A percentile compares a stretch with the other conserved stretches of the same genome.
Conservation (phyloP, 352 stramenopile species). For the Elongisporangium undulatum region DNA sequence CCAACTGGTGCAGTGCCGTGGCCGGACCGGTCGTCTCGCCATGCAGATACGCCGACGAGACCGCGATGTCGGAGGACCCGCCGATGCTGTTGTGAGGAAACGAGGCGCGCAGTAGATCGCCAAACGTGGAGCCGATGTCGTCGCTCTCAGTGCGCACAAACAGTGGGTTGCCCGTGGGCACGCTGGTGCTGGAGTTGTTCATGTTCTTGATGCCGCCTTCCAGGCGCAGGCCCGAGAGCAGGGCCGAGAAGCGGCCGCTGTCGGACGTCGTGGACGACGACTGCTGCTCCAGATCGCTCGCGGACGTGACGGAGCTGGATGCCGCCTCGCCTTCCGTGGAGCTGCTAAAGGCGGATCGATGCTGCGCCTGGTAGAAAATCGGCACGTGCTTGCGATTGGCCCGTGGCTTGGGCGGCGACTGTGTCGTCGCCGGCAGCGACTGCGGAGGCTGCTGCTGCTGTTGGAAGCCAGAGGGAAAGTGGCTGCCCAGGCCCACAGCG, state of each 20-base stretch:
- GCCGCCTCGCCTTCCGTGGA: constrained; percentile 5
- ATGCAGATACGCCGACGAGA: constrained; percentile 8
- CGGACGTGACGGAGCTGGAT: constrained; percentile 15
- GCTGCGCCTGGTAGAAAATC: constrained; percentile 69
- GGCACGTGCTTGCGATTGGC: constrained; percentile 82
- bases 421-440: constrained; percentile 5
- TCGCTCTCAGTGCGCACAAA: constrained; percentile 60
- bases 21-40: constrained; percentile 5
- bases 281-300: constrained; percentile 25
- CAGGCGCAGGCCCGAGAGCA: constrained; percentile 28
- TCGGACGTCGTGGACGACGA: constrained; percentile 33
- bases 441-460: constrained; percentile 1
- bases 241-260: constrained; percentile 17
- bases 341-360: constrained; percentile 17
- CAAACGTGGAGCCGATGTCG: constrained; percentile 25
- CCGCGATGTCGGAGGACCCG: constrained; percentile 1
- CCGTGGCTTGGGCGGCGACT: constrained; percentile 64
- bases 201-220: constrained; percentile 7
- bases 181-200: constrained; percentile 8
- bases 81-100: constrained; percentile 22
- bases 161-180: constrained; percentile 38
- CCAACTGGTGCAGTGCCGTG: constrained; percentile 49
- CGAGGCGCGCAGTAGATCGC: constrained; percentile 42
- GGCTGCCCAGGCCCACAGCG: background rate
- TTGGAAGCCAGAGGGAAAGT: background rate